phyloP scores from a whole-genome alignment of 768 basidiomycete species.

The Suillus bovinus region DNA sequence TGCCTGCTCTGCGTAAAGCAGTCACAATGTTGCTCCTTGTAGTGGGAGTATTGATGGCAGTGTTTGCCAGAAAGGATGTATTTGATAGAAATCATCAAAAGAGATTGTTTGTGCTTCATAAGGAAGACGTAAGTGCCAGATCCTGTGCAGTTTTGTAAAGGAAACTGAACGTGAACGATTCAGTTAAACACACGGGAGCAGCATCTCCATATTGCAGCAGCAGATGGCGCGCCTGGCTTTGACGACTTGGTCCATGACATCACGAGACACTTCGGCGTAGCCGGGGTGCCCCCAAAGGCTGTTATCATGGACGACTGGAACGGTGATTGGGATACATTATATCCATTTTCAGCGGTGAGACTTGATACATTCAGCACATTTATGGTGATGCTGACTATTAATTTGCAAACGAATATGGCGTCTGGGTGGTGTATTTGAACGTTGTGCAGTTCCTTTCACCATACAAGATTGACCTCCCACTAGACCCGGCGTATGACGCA shows the following conservation, averaged over 20 bases:
- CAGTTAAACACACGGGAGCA: constrained; percentile 74
- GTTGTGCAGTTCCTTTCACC: constrained; percentile 71
- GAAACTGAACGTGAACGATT: background rate
- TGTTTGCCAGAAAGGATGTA: constrained; percentile 59
- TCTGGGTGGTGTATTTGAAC: background rate
- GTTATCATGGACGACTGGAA: constrained; percentile 76
- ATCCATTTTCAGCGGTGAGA: constrained; percentile 75
- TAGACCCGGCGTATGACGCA: constrained; percentile 49
- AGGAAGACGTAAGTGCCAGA: constrained; percentile 70
- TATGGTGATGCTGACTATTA: background rate
- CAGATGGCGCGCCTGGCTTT: constrained; percentile 83
- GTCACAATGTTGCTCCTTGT: constrained; percentile 47
- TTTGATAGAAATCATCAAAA: constrained; percentile 90
- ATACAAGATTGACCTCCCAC: constrained; percentile 71
- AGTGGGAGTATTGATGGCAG: constrained; percentile 52
- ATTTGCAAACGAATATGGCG: background rate
- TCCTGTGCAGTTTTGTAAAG: background rate
- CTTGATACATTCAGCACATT: background rate
- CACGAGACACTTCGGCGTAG: constrained; percentile 56
- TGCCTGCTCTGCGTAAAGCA: constrained; percentile 34
- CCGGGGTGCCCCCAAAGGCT: constrained; percentile 39
- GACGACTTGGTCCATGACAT: constrained; percentile 60
- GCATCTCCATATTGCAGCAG: constrained; percentile 76
- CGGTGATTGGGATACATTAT: constrained; percentile 85
- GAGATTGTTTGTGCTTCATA: constrained; percentile 78